Evolutionary conservation across 2,329 filamentous ascomycete genomes (phyloP), one percentile per base, ranked within the genome.

Genomic region (Ophiostoma sp.): DNA sequence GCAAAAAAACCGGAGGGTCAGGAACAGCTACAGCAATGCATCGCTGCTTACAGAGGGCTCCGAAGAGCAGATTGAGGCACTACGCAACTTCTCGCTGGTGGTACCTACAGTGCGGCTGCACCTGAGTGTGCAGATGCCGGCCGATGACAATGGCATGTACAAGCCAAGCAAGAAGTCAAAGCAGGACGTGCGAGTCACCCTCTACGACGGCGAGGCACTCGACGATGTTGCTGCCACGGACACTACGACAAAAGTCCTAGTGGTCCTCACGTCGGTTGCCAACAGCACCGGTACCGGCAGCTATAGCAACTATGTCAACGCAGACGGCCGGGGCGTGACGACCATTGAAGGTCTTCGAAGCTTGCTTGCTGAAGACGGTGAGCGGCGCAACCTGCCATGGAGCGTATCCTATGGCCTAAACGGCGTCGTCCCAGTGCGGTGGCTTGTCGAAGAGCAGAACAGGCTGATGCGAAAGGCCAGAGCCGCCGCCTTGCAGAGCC

Each of bases 301-400:
- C 41, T 36, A 6, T 18, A 52, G 41, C 47, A 72, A 11, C 41
- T 55, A 72, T 69, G 71, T 67, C 49, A 27, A 65, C 52, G 42
- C 40, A 40, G 41, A 41, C 18, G 58, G 60, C 14, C 71, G 71
- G 68, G 73, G 69, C 49, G 65, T 72, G 2, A 67, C 81, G 16
- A 75, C 78, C 0, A 69, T 75, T 0, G 72, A 72, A 0, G 75
- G 73, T 27, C 72, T 85, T 52, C 76, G 74, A 60, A 72, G 71
- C 41, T 77, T 79, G 49, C 77, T 85, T 65, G 74, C 73, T 4
- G 76, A 76, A 11, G 82, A 85, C 73, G 81, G 79, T n/a, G 66
- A 66, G 5, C 75, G 75, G 41, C 78, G 82, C 66, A 78, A 78
- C 66, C 74, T 81, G 66, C 72, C 77, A 6, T 81, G 80, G 81